phyloP scores from a whole-genome alignment of 192 early-diverging fungal species.

The Funneliformis mosseae region DNA sequence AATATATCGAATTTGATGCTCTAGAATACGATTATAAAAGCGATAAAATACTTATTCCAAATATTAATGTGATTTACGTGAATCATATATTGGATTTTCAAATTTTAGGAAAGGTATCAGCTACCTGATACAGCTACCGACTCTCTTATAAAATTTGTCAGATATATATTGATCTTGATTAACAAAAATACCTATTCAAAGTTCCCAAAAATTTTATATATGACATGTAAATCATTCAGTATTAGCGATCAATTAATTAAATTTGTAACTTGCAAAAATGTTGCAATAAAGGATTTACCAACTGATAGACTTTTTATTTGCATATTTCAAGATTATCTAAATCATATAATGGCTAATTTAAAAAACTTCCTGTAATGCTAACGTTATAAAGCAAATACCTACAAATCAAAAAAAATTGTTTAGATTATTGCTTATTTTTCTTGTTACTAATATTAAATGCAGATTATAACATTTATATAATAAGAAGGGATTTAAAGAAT shows the following conservation, averaged over 20 bases:
- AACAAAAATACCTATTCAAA: no score
- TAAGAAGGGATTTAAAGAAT: neutral
- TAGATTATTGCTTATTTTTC: neutral
- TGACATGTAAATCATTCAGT: no score
- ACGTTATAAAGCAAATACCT: neutral
- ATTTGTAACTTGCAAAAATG: neutral
- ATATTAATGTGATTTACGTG: no score
- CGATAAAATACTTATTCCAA: no score
- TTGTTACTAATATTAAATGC: neutral
- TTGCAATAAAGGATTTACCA: neutral
- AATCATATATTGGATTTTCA: no score
- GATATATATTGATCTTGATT: no score
- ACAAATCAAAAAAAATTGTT: neutral
- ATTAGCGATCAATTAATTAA: neutral
- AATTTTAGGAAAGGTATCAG: no score
- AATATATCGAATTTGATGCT: no score
- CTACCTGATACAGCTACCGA: no score
- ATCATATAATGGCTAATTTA: neutral
- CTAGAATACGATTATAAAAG: no score
- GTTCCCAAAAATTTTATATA: no score
- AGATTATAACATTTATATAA: neutral
- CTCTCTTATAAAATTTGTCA: no score
- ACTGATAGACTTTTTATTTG: neutral
- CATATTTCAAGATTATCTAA: neutral
- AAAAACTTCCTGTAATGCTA: neutral